A percentile compares a stretch with the other conserved stretches of the same genome.
Conservation (phyloP, 169 alveolate genomes). For the Hepatocystis sp. region DNA sequence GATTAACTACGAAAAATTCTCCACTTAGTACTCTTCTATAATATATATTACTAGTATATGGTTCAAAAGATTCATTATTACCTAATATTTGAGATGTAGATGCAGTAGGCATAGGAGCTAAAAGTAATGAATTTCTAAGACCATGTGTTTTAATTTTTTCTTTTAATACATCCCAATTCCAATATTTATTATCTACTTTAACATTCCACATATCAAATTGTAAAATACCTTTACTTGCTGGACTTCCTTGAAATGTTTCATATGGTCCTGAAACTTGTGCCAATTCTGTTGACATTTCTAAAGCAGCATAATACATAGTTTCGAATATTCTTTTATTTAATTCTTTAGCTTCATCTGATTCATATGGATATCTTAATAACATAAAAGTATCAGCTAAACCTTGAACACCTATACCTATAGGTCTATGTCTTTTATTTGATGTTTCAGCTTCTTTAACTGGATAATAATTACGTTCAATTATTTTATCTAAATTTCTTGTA, state of each 20-base stretch:
- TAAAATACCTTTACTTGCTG: conserved; percentile 96
- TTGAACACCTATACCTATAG: conserved; percentile 99
- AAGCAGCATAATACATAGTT: conserved; percentile 98
- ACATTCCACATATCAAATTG: conserved; percentile 98
- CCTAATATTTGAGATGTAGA: conserved; percentile 97
- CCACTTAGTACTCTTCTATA: conserved; percentile 99
- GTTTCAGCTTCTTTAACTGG: conserved; percentile 95
- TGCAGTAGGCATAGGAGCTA: conserved; percentile 99
- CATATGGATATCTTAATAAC: conserved; percentile 96
- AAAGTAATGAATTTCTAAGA: conserved; percentile 96
- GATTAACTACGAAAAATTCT: conserved; percentile 97
- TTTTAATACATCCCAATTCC: conserved; percentile 97
- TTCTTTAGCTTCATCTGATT: conserved; percentile 94
- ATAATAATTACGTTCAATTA: conserved; percentile 97
- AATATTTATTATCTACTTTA: conserved; percentile 85
- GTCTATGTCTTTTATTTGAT: conserved; percentile 97
- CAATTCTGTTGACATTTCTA: conserved; percentile 94
- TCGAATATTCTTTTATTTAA: conserved; percentile 96
- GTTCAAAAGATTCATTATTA: conserved; percentile 99
- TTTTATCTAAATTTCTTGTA: conserved; percentile 95
- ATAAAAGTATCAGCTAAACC: conserved; percentile 99
- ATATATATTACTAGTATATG: conserved; percentile 98
- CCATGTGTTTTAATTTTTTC: conserved; percentile 93
- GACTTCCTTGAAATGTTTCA: conserved; percentile 96
- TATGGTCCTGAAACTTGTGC: conserved; percentile 96